These are phyloP conservation scores for Rhodotorula sphaerocarpa DNA, from an alignment of 768 basidiomycete species.

Conservation along the genomic window DNA sequence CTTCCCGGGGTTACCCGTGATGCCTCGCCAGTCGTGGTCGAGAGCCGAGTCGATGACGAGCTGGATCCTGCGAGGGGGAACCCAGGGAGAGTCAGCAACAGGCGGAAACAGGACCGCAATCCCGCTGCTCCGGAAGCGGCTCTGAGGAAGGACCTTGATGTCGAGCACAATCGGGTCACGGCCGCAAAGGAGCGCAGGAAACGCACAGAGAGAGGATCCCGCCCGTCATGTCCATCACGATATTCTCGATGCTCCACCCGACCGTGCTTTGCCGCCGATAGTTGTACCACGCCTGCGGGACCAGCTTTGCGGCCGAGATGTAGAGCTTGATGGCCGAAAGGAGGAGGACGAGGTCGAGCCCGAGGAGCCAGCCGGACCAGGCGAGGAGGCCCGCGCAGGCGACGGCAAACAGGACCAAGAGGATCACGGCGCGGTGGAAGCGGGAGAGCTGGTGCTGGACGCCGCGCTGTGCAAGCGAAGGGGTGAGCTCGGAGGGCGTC, in stretches of 20 bases:
- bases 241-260: slow-evolving; percentile 42
- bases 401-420: slow-evolving; percentile 32
- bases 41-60: slow-evolving; percentile 40
- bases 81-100: background rate
- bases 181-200: background rate
- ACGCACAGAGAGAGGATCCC: slow-evolving; percentile 38
- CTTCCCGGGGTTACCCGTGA: slow-evolving; percentile 41
- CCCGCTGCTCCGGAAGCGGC: too few relatives aligned
- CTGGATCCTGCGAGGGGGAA: slow-evolving; percentile 32
- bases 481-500: background rate
- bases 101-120: too few relatives aligned
- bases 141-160: too few relatives aligned
- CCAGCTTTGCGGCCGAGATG: slow-evolving; percentile 45
- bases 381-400: slow-evolving; percentile 36
- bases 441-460: slow-evolving; percentile 14
- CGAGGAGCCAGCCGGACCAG: slow-evolving; percentile 22
- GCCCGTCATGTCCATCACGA: slow-evolving; percentile 45
- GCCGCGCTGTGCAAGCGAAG: slow-evolving; percentile 20
- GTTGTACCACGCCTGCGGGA: slow-evolving; percentile 46
- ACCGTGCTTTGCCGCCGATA: slow-evolving; percentile 42
- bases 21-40: slow-evolving; percentile 37
- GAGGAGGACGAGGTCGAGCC: slow-evolving; percentile 41
- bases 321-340: slow-evolving; percentile 44
- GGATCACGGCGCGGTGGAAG: slow-evolving; percentile 37
- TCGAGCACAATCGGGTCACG: too few relatives aligned